These are phyloP conservation scores for Claviceps sp. DNA, from an alignment of 2,329 filamentous ascomycete genomes.

Conservation along the genomic window DNA sequence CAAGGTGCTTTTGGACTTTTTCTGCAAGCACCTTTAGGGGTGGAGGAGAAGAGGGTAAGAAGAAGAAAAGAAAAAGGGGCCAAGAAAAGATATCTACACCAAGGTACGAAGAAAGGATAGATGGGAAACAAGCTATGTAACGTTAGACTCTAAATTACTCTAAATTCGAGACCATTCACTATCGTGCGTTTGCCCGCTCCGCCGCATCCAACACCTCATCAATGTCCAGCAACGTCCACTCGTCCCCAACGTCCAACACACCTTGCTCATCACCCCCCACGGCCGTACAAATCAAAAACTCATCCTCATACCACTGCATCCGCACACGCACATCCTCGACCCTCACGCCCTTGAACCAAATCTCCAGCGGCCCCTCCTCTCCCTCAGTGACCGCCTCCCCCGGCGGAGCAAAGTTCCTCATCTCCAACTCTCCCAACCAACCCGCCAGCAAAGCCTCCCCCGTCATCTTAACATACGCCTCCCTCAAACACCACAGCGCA, in stretches of 20 bases:
- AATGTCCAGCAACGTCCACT: slow-evolving; percentile 20
- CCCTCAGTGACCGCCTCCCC: slow-evolving; percentile 11
- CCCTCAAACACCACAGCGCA: slow-evolving; percentile 64
- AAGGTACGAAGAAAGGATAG: not conserved
- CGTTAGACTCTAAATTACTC: too few relatives aligned
- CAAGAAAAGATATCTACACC: not conserved
- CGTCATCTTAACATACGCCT: slow-evolving; percentile 73
- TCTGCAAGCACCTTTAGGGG: slow-evolving; percentile 33
- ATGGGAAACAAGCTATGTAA: not conserved
- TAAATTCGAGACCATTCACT: too few relatives aligned
- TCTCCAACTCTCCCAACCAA: slow-evolving; percentile 61
- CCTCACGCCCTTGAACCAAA: slow-evolving; percentile 17
- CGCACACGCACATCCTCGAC: slow-evolving; percentile 22
- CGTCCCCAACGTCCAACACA: slow-evolving; percentile 22
- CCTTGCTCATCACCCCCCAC: slow-evolving; percentile 28
- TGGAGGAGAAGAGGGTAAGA: not conserved
- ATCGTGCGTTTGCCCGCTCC: slow-evolving; percentile 15
- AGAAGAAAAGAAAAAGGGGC: not conserved
- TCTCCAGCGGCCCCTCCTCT: slow-evolving; percentile 11
- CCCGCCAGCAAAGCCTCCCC: slow-evolving; percentile 62
- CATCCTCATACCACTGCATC: slow-evolving; percentile 29
- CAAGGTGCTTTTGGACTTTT: slow-evolving; percentile 44
- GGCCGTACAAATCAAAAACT: slow-evolving; percentile 42
- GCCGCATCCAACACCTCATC: slow-evolving; percentile 33
- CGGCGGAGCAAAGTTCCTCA: slow-evolving; percentile 48